Conservation (phyloP, 331 rosid genomes). For the Phaseolus coccineus region DNA sequence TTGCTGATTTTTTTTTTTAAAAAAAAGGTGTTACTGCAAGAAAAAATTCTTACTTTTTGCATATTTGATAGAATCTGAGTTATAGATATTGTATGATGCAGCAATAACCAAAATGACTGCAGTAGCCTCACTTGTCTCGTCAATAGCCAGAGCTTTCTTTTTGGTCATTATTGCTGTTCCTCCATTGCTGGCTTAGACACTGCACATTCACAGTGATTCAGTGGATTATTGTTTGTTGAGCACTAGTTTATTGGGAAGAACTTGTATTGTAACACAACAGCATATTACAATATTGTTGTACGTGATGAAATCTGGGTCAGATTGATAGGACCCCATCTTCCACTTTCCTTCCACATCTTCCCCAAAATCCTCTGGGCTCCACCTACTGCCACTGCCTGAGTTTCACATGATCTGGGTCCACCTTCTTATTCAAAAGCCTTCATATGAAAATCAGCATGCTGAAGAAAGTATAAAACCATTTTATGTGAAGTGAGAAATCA, state of each 20-base stretch:
- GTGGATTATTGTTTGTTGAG: conserved; percentile 32
- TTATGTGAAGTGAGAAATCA: neutral
- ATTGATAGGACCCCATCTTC: conserved; percentile 13
- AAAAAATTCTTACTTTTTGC: no score
- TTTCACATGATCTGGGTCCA: conserved; percentile 43
- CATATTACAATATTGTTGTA: conserved; percentile 22
- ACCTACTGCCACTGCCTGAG: conserved; percentile 24
- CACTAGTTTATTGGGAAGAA: conserved; percentile 28
- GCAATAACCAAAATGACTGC: neutral
- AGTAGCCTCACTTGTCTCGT: conserved; percentile 31
- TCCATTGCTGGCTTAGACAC: conserved; percentile 15
- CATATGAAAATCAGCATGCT: neutral
- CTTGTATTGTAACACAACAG: neutral
- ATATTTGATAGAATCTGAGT: conserved; percentile 14
- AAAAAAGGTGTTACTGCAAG: no score
- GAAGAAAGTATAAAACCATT: neutral
- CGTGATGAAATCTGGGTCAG: conserved; percentile 34
- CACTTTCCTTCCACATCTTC: neutral
- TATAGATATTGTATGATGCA: conserved; percentile 22
- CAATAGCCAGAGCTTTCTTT: conserved; percentile 25
- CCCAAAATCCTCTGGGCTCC: conserved; percentile 39
- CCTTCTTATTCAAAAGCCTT: neutral
- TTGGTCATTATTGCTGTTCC: conserved; percentile 33
- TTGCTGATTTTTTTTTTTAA: no score
- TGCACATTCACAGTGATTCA: conserved; percentile 26